Evolutionary conservation across 805 yeast genomes (phyloP).

Genomic region (Wickerhamomyces kurtzmanii): DNA sequence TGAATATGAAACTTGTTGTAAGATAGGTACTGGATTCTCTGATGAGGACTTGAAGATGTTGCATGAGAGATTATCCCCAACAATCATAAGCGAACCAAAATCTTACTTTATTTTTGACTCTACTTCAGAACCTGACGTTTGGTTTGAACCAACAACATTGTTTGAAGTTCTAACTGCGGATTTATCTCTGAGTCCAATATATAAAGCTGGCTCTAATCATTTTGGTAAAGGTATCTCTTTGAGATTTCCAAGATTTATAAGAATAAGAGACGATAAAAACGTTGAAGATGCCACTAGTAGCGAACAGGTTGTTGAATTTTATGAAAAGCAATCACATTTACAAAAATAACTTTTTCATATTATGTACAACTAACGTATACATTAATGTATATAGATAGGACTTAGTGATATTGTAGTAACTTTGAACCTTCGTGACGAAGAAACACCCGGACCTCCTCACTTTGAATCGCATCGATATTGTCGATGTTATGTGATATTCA

Average conservation of each 20-base stretch:
- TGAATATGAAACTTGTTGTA: constrained; percentile 91
- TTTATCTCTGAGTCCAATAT: constrained; percentile 77
- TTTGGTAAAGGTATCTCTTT: constrained; percentile 79
- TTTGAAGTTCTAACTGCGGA: constrained; percentile 93
- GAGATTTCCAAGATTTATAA: constrained; percentile 79
- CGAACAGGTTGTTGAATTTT: constrained; percentile 77
- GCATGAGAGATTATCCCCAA: constrained; percentile 51
- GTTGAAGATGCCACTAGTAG: constrained; percentile 83
- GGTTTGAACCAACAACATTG: constrained; percentile 82
- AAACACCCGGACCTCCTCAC: too few relatives aligned
- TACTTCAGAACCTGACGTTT: constrained; percentile 77
- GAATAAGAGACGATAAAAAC: constrained; percentile 78
- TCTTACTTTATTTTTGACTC: constrained; percentile 62
- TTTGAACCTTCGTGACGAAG: too few relatives aligned
- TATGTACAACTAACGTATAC: too few relatives aligned
- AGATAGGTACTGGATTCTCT: constrained; percentile 94
- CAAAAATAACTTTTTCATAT: too few relatives aligned
- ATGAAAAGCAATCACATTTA: constrained; percentile 53
- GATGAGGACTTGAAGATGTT: constrained; percentile 68
- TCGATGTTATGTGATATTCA: too few relatives aligned
- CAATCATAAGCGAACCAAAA: constrained; percentile 56
- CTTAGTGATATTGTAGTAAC: too few relatives aligned
- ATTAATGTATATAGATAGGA: too few relatives aligned
- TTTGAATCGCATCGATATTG: too few relatives aligned
- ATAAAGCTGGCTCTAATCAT: constrained; percentile 70